Evolutionary conservation across 164 flowering plant genomes (phyloP).

Genomic region (Vitis rotundifolia): DNA sequence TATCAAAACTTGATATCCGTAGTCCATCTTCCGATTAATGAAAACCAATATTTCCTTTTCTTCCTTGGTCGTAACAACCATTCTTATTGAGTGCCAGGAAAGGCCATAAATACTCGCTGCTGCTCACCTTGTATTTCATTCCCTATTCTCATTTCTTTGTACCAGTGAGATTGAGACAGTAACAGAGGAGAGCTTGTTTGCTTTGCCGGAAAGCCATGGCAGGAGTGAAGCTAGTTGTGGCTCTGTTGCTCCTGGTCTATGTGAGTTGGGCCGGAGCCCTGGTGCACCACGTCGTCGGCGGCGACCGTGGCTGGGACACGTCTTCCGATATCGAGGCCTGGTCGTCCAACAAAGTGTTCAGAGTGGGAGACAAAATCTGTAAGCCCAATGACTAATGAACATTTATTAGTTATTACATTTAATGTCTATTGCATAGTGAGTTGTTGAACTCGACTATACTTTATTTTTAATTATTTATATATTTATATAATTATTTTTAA

Average conservation of each 20-base stretch:
- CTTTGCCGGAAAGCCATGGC: not conserved
- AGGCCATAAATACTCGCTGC: no score
- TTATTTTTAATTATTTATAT: no score
- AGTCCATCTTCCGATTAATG: no score
- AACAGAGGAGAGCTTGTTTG: not conserved
- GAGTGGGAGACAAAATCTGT: slow-evolving; percentile 81
- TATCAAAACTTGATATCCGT: no score
- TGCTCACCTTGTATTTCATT: not conserved
- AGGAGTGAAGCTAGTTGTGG: slow-evolving; percentile 5
- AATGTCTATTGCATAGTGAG: no score
- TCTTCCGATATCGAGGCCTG: slow-evolving; percentile 49
- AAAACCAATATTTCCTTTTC: no score
- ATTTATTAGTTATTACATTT: no score
- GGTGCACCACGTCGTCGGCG: slow-evolving; percentile 84
- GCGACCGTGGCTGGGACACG: slow-evolving; percentile 75
- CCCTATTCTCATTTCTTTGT: not conserved
- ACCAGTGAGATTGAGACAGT: not conserved
- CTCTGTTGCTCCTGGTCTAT: slow-evolving; percentile 20
- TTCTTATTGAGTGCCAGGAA: no score
- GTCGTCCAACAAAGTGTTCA: slow-evolving; percentile 55
- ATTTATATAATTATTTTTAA: no score
- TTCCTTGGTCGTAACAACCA: no score
- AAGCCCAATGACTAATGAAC: slow-evolving; percentile 16
- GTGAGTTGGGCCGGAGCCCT: slow-evolving; percentile 41
- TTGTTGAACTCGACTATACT: no score